These are phyloP conservation scores for Chlorella sp. DNA, from an alignment of 139 green algal genomes.

Conservation along the genomic window DNA sequence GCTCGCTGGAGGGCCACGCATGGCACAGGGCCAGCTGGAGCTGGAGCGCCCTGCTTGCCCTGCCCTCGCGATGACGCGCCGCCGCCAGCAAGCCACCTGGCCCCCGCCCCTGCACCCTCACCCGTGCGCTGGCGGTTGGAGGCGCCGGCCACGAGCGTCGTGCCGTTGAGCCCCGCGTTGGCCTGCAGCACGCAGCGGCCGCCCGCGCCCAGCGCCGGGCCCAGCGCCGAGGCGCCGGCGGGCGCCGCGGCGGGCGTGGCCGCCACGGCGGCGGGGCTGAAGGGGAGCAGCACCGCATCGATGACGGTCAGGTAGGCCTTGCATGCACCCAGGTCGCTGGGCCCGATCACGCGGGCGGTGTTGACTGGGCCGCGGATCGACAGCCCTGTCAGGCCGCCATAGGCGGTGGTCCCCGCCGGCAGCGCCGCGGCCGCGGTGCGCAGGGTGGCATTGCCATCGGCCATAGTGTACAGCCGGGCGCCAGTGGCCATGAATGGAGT, in stretches of 20 bases:
- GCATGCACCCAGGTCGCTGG: slow-evolving; percentile 21
- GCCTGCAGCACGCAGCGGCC: not conserved
- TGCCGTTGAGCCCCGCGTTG: not conserved
- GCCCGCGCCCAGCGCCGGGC: not conserved
- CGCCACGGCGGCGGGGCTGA: not conserved
- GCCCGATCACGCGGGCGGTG: slow-evolving; percentile 16
- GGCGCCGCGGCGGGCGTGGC: not conserved
- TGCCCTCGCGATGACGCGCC: not conserved
- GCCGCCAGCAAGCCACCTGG: not conserved
- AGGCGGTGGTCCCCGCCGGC: slow-evolving; percentile 4
- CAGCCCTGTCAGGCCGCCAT: slow-evolving; percentile 18
- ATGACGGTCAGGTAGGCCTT: slow-evolving; percentile 37
- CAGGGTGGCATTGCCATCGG: slow-evolving; percentile 2
- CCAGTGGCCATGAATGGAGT: slow-evolving; percentile 38
- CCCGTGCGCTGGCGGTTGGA: slow-evolving; percentile 2
- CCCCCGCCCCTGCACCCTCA: not conserved
- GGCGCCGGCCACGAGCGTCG: not conserved
- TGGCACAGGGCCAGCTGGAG: not conserved
- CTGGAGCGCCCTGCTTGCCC: not conserved
- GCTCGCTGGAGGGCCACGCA: not conserved
- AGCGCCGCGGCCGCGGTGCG: not conserved
- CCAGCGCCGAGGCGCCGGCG: not conserved
- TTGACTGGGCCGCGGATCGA: not conserved
- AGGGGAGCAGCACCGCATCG: slow-evolving; percentile 35
- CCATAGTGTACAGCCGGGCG: slow-evolving; percentile 17